A percentile compares a stretch with the other conserved stretches of the same genome.
Conservation (phyloP, 2,329 filamentous ascomycete genomes). For the Aspergillus tamarii region DNA sequence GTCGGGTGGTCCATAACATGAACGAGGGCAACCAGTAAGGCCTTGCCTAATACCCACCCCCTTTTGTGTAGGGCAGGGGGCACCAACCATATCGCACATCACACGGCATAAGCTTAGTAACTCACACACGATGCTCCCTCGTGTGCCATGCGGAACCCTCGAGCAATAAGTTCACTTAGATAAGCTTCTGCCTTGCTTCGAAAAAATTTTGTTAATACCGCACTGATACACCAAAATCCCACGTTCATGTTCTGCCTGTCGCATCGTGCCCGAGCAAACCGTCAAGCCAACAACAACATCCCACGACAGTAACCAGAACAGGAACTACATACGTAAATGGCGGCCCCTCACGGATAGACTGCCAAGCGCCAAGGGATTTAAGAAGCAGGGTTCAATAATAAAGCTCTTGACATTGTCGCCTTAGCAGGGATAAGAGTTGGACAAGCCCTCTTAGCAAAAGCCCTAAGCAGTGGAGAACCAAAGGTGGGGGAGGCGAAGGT, state of each 20-base stretch:
- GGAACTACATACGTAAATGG: slow-evolving; percentile 3
- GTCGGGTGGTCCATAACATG: not conserved
- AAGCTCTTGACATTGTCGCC: slow-evolving; percentile 4
- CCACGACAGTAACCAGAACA: not conserved
- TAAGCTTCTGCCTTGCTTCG: not conserved
- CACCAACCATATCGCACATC: not conserved
- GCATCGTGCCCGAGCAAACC: not conserved
- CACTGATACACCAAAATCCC: not conserved
- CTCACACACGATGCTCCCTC: not conserved
- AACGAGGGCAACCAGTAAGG: not conserved
- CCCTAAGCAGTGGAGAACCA: not conserved
- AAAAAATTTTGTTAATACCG: not conserved
- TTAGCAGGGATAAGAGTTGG: slow-evolving; percentile 7
- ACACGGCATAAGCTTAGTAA: not conserved
- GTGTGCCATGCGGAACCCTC: not conserved
- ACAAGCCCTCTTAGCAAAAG: slow-evolving; percentile 11
- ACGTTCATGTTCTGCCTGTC: not conserved
- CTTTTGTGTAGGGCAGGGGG: not conserved
- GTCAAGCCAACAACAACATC: not conserved
- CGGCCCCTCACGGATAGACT: not conserved
- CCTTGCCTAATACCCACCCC: not conserved
- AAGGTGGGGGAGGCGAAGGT: slow-evolving; percentile 1
- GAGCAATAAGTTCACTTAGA: not conserved
- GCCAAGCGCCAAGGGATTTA: slow-evolving; percentile 11
- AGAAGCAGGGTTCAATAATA: not conserved